Conservation (phyloP, 306 rosid genomes). For the Rosa persica region DNA sequence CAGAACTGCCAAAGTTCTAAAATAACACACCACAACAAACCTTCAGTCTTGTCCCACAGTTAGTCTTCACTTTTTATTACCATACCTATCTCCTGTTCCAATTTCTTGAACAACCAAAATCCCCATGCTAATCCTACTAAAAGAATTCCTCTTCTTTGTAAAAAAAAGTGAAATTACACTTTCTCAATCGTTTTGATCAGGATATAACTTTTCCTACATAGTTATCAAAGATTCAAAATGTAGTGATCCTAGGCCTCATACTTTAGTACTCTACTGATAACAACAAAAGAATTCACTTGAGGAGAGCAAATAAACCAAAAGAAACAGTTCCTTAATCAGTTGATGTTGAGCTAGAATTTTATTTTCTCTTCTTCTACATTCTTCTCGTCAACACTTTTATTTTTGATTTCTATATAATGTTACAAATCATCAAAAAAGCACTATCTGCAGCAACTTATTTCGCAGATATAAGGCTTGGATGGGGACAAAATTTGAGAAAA, state of each 20-base stretch:
- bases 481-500: neutral
- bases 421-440: neutral
- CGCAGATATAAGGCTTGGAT: neutral
- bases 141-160: neutral
- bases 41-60: neutral
- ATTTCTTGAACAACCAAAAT: neutral
- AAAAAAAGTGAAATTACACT: neutral
- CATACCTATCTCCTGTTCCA: neutral
- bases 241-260: neutral
- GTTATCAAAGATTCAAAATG: neutral
- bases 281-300: neutral
- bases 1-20: neutral
- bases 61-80: neutral
- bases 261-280: neutral
- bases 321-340: neutral
- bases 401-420: neutral
- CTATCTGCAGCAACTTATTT: neutral
- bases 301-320: neutral
- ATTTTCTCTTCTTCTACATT: neutral
- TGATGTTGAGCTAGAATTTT: neutral
- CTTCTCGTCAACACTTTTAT: slow-evolving; percentile 2
- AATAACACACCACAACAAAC: neutral
- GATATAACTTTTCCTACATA: neutral
- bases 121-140: neutral
- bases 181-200: neutral